Evolutionary conservation across 1,139 yeast genomes (phyloP).

Genomic region (Meyerozyma elateridarum): DNA sequence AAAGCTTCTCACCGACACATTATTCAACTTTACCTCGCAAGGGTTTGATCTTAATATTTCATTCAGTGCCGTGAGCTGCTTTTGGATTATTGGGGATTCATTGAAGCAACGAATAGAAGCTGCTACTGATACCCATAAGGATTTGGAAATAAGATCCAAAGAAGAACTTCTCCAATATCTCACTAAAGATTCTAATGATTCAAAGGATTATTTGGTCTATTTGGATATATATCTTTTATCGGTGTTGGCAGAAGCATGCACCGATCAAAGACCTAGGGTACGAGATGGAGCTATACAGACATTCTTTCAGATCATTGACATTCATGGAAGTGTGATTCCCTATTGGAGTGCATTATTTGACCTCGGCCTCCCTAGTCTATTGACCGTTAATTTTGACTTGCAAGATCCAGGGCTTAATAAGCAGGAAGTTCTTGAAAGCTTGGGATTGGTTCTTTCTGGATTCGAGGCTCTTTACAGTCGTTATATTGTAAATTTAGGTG

Average conservation of each 20-base stretch:
- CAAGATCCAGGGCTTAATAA: slow-evolving; percentile 12
- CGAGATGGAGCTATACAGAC: slow-evolving; percentile 88
- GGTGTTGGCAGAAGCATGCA: slow-evolving; percentile 56
- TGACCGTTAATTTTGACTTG: slow-evolving; percentile 17
- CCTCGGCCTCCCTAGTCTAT: slow-evolving; percentile 41
- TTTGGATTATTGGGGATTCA: slow-evolving; percentile 86
- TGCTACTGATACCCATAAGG: slow-evolving; percentile 7
- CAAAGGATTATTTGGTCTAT: slow-evolving; percentile 13
- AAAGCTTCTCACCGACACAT: slow-evolving; percentile 61
- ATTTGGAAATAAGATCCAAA: slow-evolving; percentile 7
- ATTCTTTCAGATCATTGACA: slow-evolving; percentile 75
- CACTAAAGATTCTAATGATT: slow-evolving; percentile 15
- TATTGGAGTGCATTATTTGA: slow-evolving; percentile 55
- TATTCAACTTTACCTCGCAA: slow-evolving; percentile 70
- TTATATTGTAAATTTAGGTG: slow-evolving; percentile 31
- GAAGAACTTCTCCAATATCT: slow-evolving; percentile 6
- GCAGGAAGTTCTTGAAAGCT: slow-evolving; percentile 53
- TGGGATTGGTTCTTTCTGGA: slow-evolving; percentile 55
- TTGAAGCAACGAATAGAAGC: slow-evolving; percentile 31
- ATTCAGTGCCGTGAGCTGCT: slow-evolving; percentile 84
- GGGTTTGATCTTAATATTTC: slow-evolving; percentile 74
- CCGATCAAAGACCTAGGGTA: slow-evolving; percentile 70
- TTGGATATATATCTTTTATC: slow-evolving; percentile 65
- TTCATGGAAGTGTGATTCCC: slow-evolving; percentile 55
- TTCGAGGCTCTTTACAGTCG: slow-evolving; percentile 46